Evolutionary conservation across 2,329 filamentous ascomycete species (phyloP), one percentile per base, ranked within the genome.

Genomic region (Rosellinia necatrix): DNA sequence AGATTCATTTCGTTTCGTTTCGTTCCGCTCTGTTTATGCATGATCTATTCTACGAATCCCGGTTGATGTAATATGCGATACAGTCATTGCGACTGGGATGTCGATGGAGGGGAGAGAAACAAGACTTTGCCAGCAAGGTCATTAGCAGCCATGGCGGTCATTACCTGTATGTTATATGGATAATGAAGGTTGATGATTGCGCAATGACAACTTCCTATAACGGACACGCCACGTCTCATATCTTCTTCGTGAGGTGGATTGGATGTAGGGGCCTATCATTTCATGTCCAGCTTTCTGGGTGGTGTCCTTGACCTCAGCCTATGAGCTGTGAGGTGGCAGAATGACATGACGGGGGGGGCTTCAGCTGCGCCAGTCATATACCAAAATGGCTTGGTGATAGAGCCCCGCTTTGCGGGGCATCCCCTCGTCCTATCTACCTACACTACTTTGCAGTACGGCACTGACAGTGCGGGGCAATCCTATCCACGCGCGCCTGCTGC

Each of bases 391-490:
- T 49, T 8, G 8, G 4, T 4, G 15, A 19, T 17, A 21, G 9
- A n/a, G 15, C 34, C 25, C 52, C 51, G 44, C 46, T 52, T 35
- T 25, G 43, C 42, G 43, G 51, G 40, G 29, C 22, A 46, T 49
- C 53, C 56, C 56, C 59, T 58, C 56, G 32, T 35, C 42, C 49
- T 21, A 44, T n/a, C n/a, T n/a, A 38, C 19, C 42, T 35, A 35
- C 13, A 6, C 12, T 35, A 35, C n/a, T 7, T n/a, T 27, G 9
- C n/a, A 3, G 22, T 40, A 17, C 12, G 7, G 22, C 15, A 30
- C 34, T 29, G 22, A 38, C 21, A 62, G 38, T 66, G 63, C 60
- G 63, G 63, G 63, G 63, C 63, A 61, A 24, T 37, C 43, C 24
- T 30, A 30, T 34, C 51, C 51, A 42, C 41, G 6, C 49, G 44